These are phyloP conservation scores for Pythium sukuiense DNA, from an alignment of 352 stramenopile genomes.

Conservation along the genomic window DNA sequence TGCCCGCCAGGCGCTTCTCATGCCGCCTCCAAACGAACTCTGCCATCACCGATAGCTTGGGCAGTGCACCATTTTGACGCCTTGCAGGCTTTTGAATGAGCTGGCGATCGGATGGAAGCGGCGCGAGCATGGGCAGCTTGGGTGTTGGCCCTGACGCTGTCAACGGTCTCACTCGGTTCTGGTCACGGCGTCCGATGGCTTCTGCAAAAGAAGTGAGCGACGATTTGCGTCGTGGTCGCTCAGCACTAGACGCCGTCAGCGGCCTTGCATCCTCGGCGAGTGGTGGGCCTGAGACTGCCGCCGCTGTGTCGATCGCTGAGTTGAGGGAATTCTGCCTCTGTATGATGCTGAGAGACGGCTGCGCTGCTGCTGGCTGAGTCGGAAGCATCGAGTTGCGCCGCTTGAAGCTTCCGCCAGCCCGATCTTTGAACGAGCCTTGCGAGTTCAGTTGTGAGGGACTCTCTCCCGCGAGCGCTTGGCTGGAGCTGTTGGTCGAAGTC, in stretches of 20 bases:
- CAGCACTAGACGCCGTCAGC: neutral
- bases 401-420: neutral
- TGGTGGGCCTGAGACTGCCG: neutral
- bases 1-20: constrained; percentile 26
- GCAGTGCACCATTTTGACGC: neutral
- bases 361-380: neutral
- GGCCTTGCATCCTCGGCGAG: neutral
- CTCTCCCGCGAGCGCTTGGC: neutral
- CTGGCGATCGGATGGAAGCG: constrained; percentile 12
- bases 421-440: neutral
- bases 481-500: neutral
- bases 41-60: constrained; percentile 16
- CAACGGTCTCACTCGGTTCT: constrained; percentile 5
- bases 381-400: neutral
- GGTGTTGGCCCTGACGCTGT: neutral
- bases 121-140: neutral
- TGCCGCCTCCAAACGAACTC: constrained; percentile 23
- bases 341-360: neutral
- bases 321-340: neutral
- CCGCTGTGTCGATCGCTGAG: neutral
- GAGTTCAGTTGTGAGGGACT: neutral
- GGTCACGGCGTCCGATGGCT: constrained; percentile 7
- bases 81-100: constrained; percentile 6
- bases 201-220: constrained; percentile 25
- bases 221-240: constrained; percentile 16